Conservation (phyloP, 192 early-diverging fungal species). For the Funneliformis geosporum region DNA sequence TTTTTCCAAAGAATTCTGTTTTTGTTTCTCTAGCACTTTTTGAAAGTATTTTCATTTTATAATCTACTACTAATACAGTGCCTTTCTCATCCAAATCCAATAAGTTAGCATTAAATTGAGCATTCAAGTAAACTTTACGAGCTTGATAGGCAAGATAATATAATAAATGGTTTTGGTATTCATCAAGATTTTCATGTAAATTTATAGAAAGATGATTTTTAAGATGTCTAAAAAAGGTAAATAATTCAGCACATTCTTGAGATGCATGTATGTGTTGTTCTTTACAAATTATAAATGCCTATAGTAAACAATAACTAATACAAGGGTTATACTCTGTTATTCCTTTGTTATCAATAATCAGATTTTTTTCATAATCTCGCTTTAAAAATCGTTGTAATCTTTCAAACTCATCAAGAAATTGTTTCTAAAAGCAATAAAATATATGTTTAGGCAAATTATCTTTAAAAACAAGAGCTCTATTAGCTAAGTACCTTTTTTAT, state of each 20-base stretch:
- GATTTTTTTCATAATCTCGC: background rate
- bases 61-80: background rate
- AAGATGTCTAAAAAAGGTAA: background rate
- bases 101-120: background rate
- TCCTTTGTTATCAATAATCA: background rate
- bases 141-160: background rate
- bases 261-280: background rate
- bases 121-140: slow-evolving; percentile 3
- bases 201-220: background rate
- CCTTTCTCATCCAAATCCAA: background rate
- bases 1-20: slow-evolving; percentile 4
- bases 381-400: slow-evolving; percentile 5
- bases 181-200: background rate
- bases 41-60: slow-evolving; percentile 17
- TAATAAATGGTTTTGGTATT: background rate
- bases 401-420: background rate
- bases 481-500: background rate
- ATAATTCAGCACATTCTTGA: background rate
- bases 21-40: slow-evolving; percentile 10
- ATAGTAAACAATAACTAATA: slow-evolving; percentile 12
- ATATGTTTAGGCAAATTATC: too few relatives aligned
- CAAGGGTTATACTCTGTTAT: background rate
- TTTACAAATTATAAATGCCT: background rate
- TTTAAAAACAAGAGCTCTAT: too few relatives aligned
- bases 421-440: background rate